A percentile compares a stretch with the other conserved stretches of the same genome.
Conservation (phyloP, 306 rosid genomes). For the Phaseolus lunatus region DNA sequence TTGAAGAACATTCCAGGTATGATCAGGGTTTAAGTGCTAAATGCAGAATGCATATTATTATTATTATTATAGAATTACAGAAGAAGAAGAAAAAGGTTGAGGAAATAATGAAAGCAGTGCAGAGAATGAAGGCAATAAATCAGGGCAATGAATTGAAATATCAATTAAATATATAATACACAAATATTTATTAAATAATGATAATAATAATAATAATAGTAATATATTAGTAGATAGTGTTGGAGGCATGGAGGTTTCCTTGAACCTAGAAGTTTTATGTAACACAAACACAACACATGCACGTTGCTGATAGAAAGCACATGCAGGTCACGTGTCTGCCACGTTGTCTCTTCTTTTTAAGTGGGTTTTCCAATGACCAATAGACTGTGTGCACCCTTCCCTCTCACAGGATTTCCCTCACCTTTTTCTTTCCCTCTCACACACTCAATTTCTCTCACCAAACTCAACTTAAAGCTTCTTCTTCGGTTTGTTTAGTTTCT, state of each 20-base stretch:
- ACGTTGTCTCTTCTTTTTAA: constrained; percentile 55
- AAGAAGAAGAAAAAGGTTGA: not conserved
- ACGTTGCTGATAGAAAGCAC: constrained; percentile 58
- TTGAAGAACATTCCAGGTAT: constrained; percentile 64
- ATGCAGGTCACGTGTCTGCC: constrained; percentile 63
- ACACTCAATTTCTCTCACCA: constrained; percentile 19
- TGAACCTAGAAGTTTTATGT: constrained; percentile 28
- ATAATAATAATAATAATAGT: too few relatives aligned
- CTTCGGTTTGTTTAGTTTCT: not conserved
- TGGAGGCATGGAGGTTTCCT: constrained; percentile 37
- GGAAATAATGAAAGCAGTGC: constrained; percentile 30
- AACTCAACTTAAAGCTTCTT: constrained; percentile 26
- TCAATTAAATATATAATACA: too few relatives aligned
- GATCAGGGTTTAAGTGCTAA: constrained; percentile 35
- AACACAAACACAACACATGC: constrained; percentile 57
- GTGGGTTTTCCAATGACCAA: constrained; percentile 19
- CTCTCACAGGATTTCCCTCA: constrained; percentile 28
- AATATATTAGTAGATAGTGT: too few relatives aligned
- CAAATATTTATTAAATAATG: too few relatives aligned
- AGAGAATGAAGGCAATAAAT: constrained; percentile 32
- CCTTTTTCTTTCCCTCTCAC: constrained; percentile 50
- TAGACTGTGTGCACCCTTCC: constrained; percentile 14
- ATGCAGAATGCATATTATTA: not conserved
- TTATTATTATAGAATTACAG: not conserved
- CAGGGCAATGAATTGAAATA: not conserved